Percentiles rank a stretch among this genome's conserved stretches.
phyloP scores from a whole-genome alignment of 192 early-diverging fungal species.

The Mortierella hygrophila region DNA sequence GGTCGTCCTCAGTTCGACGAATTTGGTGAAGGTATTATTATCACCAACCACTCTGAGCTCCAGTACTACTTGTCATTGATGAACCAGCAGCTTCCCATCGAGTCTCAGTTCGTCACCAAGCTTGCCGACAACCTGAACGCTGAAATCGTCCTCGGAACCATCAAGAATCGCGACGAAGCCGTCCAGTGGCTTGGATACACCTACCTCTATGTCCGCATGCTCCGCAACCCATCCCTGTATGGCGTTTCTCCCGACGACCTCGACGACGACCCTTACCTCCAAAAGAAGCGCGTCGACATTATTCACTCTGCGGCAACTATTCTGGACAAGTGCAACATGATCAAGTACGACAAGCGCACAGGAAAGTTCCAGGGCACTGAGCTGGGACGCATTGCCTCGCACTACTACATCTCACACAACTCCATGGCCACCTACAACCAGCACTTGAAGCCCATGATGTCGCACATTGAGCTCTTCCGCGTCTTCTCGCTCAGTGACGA shows the following conservation, averaged over 20 bases:
- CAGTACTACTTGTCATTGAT: constrained; percentile 96
- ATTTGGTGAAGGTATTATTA: constrained; percentile 96
- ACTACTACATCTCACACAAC: constrained; percentile 94
- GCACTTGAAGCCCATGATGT: constrained; percentile 92
- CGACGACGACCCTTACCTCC: constrained; percentile 83
- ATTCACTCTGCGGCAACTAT: constrained; percentile 88
- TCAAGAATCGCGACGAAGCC: constrained; percentile 93
- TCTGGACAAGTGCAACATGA: constrained; percentile 91
- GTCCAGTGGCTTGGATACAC: constrained; percentile 97
- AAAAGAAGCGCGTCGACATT: constrained; percentile 89
- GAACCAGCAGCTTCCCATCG: constrained; percentile 97
- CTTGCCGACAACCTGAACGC: constrained; percentile 96
- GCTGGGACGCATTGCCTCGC: constrained; percentile 94
- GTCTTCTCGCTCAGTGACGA: constrained; percentile 92
- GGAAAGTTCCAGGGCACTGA: constrained; percentile 92
- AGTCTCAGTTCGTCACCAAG: constrained; percentile 91
- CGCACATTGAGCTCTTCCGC: constrained; percentile 89
- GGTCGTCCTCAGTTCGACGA: constrained; percentile 98
- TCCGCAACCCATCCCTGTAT: constrained; percentile 90
- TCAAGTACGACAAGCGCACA: constrained; percentile 95
- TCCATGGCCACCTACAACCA: constrained; percentile 96
- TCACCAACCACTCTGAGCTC: constrained; percentile 92
- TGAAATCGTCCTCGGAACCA: constrained; percentile 93
- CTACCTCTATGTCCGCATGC: constrained; percentile 97
- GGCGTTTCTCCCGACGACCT: constrained; percentile 78